Conservation (phyloP, 108 stramenopile species). For the Phaeodactylum tricornutum region DNA sequence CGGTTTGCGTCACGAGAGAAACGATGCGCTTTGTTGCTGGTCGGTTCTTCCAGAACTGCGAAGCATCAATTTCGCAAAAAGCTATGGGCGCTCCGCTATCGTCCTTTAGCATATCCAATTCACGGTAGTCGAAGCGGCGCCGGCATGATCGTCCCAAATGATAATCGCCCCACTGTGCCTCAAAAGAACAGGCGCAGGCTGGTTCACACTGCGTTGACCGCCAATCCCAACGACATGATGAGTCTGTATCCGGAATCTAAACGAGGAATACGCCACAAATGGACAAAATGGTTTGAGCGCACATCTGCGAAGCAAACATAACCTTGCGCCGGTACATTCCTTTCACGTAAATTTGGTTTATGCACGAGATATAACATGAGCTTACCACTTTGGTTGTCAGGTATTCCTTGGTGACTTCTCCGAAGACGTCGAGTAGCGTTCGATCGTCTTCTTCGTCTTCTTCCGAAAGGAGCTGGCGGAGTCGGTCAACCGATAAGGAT, state of each 20-base stretch:
- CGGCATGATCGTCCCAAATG: conserved; percentile 74
- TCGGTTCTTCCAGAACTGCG: background rate
- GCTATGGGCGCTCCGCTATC: background rate
- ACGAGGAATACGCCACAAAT: background rate
- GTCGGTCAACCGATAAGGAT: no score
- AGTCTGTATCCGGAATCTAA: conserved; percentile 19
- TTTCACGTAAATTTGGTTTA: background rate
- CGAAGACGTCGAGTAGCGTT: conserved; percentile 72
- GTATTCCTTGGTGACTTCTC: conserved; percentile 74
- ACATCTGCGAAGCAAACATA: background rate
- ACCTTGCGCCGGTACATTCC: background rate
- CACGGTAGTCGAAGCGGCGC: conserved; percentile 6
- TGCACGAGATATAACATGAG: background rate
- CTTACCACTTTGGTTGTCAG: conserved; percentile 49
- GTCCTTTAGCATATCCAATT: background rate
- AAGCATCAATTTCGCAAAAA: background rate
- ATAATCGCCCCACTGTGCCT: conserved; percentile 58
- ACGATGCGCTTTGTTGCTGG: background rate
- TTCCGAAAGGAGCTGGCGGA: no score
- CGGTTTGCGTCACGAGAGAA: background rate
- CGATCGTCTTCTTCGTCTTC: conserved; percentile 41
- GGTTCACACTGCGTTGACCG: conserved; percentile 67
- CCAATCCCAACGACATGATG: conserved; percentile 65
- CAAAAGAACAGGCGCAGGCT: conserved; percentile 52
- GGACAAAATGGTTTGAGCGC: background rate